phyloP scores from a whole-genome alignment of 805 yeast genomes.

The Priceomyces melissophilus region DNA sequence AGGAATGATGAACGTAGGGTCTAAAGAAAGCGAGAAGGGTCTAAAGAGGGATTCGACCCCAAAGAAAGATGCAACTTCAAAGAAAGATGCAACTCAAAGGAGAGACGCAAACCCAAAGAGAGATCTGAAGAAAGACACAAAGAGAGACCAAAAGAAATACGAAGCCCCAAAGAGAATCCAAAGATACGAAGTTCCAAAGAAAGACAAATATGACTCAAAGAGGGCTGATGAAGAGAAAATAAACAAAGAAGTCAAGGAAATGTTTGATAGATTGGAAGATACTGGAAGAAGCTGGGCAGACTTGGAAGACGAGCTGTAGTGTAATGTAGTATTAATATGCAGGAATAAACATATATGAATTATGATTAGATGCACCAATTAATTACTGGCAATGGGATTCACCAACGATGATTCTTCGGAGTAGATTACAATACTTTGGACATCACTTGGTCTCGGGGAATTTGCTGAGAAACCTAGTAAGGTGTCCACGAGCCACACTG shows the following conservation, averaged over 20 bases:
- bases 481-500: no score
- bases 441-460: background rate
- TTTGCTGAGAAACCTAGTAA: background rate
- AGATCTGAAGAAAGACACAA: no score
- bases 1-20: constrained; percentile 12
- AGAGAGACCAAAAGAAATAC: background rate
- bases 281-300: constrained; percentile 32
- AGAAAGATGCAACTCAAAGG: constrained; percentile 6
- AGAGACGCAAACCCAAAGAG: background rate
- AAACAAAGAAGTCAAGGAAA: constrained; percentile 22
- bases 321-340: background rate
- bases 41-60: background rate
- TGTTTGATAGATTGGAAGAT: constrained; percentile 27
- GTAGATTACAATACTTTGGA: no score
- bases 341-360: background rate
- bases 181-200: background rate
- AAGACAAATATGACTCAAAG: background rate
- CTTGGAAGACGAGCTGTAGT: constrained; percentile 19
- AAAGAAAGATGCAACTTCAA: constrained; percentile 5
- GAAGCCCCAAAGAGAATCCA: constrained; percentile 1
- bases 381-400: no score
- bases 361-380: no score
- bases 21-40: constrained; percentile 1
- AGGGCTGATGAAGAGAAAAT: constrained; percentile 9
- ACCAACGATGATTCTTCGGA: no score